Percentiles rank a stretch among this genome's conserved stretches.
phyloP scores from a whole-genome alignment of 345 rosid genomes.

The Salix suchowensis region DNA sequence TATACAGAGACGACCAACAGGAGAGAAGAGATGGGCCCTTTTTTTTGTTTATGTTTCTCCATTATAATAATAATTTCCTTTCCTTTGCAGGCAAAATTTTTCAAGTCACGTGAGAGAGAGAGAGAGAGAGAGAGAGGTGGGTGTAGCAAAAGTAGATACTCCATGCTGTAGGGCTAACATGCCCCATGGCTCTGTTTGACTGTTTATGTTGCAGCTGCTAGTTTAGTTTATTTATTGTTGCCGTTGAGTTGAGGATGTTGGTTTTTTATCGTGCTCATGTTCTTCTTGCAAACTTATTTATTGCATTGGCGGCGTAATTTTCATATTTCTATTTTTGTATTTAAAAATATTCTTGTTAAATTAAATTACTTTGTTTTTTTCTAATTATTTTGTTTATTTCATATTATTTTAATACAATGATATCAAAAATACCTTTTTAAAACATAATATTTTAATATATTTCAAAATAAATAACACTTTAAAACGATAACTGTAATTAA shows the following conservation, averaged over 20 bases:
- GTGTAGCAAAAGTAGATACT: not conserved
- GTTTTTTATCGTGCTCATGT: not conserved
- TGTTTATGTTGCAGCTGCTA: not conserved
- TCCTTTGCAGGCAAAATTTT: not conserved
- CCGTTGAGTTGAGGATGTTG: conserved; percentile 2
- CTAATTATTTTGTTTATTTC: too few species aligned
- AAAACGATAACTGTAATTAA: too few species aligned
- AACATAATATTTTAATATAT: too few species aligned
- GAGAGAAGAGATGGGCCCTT: not conserved
- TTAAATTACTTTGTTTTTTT: too few species aligned
- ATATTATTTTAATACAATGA: too few species aligned
- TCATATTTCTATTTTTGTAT: too few species aligned
- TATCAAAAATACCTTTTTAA: too few species aligned
- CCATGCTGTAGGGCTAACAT: not conserved
- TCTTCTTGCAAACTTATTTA: conserved; percentile 8
- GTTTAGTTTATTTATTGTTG: not conserved
- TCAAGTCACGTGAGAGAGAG: conserved; percentile 14
- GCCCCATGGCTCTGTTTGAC: conserved; percentile 4
- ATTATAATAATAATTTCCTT: not conserved
- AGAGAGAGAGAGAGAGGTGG: not conserved
- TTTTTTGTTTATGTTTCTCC: not conserved
- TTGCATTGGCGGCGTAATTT: not conserved
- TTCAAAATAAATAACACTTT: too few species aligned
- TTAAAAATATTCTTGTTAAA: too few species aligned
- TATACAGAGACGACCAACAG: not conserved